These are phyloP conservation scores for Hypocreales sp. DNA, from an alignment of 2,329 filamentous ascomycete species.

Conservation along the genomic window DNA sequence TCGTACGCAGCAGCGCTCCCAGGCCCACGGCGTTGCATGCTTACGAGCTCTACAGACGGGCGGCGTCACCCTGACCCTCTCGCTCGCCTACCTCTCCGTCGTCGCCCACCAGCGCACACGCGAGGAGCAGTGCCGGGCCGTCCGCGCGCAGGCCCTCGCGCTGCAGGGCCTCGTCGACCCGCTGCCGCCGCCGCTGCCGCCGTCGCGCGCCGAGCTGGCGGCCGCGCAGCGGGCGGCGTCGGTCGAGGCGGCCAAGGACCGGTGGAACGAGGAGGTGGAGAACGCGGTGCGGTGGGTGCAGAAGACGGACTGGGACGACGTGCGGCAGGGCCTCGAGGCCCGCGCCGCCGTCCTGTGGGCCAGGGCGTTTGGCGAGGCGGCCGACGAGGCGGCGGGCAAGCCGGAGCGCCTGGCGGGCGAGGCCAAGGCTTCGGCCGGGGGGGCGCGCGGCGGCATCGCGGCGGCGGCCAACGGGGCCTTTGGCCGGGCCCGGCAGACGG, in stretches of 20 bases:
- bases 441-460: constrained; percentile 9
- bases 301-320: constrained; percentile 46
- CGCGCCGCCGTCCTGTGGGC: constrained; percentile 28
- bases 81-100: constrained; percentile 55
- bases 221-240: constrained; percentile 37
- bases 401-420: constrained; percentile 18
- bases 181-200: constrained; percentile 28
- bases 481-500: constrained; percentile 12
- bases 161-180: constrained; percentile 37
- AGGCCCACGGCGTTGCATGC: too few relatives aligned
- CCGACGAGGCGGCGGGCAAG: constrained; percentile 13
- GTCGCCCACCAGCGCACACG: constrained; percentile 56
- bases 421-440: constrained; percentile 11
- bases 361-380: constrained; percentile 17
- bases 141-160: constrained; percentile 40
- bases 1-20: too few relatives aligned
- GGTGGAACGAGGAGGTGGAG: constrained; percentile 64
- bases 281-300: constrained; percentile 51
- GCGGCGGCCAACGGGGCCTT: constrained; percentile 22
- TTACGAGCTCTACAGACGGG: constrained; percentile 38
- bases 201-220: constrained; percentile 33
- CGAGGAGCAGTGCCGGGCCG: constrained; percentile 36
- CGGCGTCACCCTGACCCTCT: constrained; percentile 61
- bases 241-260: constrained; percentile 55
- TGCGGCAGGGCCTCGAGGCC: constrained; percentile 42